Percentiles rank a stretch among this genome's conserved stretches.
These are phyloP conservation scores for Aspergillus avenaceus DNA, from an alignment of 495 filamentous ascomycete genomes.

Conservation along the genomic window DNA sequence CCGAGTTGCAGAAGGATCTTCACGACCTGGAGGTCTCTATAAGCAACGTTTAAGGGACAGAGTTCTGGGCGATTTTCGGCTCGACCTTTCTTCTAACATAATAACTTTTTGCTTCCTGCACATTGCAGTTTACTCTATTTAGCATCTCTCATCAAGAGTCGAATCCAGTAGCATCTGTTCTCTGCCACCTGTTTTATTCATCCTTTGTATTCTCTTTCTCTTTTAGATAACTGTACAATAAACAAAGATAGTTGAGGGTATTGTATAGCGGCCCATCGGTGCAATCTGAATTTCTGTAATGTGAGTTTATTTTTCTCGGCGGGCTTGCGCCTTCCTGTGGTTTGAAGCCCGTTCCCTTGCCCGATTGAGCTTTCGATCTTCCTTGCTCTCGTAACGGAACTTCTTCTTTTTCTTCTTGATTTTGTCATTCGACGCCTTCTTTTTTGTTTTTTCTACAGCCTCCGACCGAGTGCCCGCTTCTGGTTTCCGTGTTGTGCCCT, in stretches of 20 bases:
- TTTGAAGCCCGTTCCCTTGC: constrained; percentile 65
- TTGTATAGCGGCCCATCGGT: neutral
- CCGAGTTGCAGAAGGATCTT: constrained; percentile 80
- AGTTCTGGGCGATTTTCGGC: constrained; percentile 28
- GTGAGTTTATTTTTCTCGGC: constrained; percentile 35
- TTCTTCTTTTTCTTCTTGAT: constrained; percentile 79
- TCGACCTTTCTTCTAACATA: constrained; percentile 26
- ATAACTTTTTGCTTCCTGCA: constrained; percentile 22
- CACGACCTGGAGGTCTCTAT: constrained; percentile 85
- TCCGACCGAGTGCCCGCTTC: constrained; percentile 26
- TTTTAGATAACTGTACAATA: constrained; percentile 15
- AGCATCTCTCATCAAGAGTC: constrained; percentile 21
- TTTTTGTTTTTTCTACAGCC: constrained; percentile 41
- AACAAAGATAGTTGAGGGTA: constrained; percentile 7
- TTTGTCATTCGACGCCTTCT: constrained; percentile 47
- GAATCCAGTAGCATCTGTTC: constrained; percentile 20
- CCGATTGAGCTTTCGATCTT: constrained; percentile 63
- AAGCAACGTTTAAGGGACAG: constrained; percentile 71
- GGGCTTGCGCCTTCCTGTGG: constrained; percentile 41
- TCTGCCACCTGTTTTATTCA: constrained; percentile 7
- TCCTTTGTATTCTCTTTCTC: constrained; percentile 1
- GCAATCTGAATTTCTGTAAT: neutral
- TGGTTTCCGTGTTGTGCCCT: constrained; percentile 22
- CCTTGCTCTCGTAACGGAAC: constrained; percentile 87
- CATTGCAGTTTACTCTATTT: constrained; percentile 22